Evolutionary conservation across 2,329 filamentous ascomycete species (phyloP).

Genomic region (Neophaeococcomyces aloes): DNA sequence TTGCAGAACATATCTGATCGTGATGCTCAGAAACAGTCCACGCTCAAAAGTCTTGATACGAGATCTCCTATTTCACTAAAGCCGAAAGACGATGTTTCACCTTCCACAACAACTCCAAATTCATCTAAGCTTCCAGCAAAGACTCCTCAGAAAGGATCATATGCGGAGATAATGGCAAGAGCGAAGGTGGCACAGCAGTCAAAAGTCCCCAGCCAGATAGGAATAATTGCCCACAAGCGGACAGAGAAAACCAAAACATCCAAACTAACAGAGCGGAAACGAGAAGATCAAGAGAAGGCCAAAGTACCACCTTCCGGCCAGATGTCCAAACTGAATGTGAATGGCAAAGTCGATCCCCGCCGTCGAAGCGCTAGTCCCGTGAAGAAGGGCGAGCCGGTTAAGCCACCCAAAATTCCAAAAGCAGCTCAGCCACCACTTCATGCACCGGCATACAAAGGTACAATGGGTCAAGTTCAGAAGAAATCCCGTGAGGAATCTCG

Average conservation of each 20-base stretch:
- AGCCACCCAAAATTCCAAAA: slow-evolving; percentile 19
- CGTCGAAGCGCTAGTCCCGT: slow-evolving; percentile 18
- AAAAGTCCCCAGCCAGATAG: slow-evolving; percentile 34
- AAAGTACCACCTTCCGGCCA: slow-evolving; percentile 28
- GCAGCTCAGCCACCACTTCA: slow-evolving; percentile 16
- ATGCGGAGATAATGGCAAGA: slow-evolving; percentile 51
- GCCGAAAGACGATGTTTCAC: slow-evolving; percentile 2
- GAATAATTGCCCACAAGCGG: slow-evolving; percentile 47
- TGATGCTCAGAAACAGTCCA: slow-evolving; percentile 10
- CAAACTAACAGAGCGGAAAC: slow-evolving; percentile 39
- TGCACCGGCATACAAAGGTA: slow-evolving; percentile 32
- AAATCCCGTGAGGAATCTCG: slow-evolving; percentile 22
- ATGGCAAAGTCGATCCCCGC: slow-evolving; percentile 7
- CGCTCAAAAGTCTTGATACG: slow-evolving; percentile 1
- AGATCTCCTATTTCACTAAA: slow-evolving; percentile 12
- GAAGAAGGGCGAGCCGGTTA: slow-evolving; percentile 27
- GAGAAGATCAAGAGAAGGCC: slow-evolving; percentile 34
- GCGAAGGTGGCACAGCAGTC: slow-evolving; percentile 35
- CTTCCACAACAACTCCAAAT: neutral
- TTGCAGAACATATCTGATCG: slow-evolving; percentile 6
- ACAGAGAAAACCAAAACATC: slow-evolving; percentile 45
- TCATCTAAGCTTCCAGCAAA: slow-evolving; percentile 24
- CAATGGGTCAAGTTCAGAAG: slow-evolving; percentile 29
- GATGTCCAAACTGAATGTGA: slow-evolving; percentile 8
- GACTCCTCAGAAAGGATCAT: slow-evolving; percentile 47